Evolutionary conservation across 192 early-diverging fungal genomes (phyloP), one percentile per base, ranked within the genome.

Genomic region (Mortierella hygrophila): DNA sequence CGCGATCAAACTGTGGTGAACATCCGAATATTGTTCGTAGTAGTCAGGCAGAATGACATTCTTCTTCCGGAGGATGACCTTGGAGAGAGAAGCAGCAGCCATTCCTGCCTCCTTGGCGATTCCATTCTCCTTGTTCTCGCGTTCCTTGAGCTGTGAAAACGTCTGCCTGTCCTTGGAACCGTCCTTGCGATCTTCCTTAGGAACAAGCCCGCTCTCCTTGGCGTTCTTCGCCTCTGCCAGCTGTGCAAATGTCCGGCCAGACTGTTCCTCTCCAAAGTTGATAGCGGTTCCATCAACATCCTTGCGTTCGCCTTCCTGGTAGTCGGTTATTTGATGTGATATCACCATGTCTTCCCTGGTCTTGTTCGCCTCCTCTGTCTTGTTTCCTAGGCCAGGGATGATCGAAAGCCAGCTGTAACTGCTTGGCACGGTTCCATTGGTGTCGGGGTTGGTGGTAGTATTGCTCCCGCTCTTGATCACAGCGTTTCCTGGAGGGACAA

Each of bases 381-480:
- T 85, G 35, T 29, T 70, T 2, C 79, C 71, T 6, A 47, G 70
- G 11, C 84, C 84, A 6, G 83, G 83, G 20, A 86, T 86, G 16
- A 86, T 86, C 4, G 84, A 86, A 2, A 80, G 79, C 84, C 84
- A 86, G 44, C 79, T 86, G 57, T 81, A 81, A 8, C 69, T 46
- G 40, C 75, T 40, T 0, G 83, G 80, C 6, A 41, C 23, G 71
- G 78, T 77, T 15, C 70, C 63, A 5, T 11, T 26, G 1, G 44
- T 15, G 21, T 38, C 57, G 23, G 40, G 6, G 13, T 38, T 57
- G 35, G 40, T 15, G 6, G 20, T 5, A 3, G 29, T 41, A 1
- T 49, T 37, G 1, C 21, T 32, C 23, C 63, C 68, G 49, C 9
- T 55, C 8, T 81, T 52, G 42, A 70, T 20, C 1, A 21, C 35